Percentiles rank a stretch among this genome's conserved stretches.
Evolutionary conservation across 2,329 filamentous ascomycete species (phyloP).

Genomic region (Meredithiella fracta): DNA sequence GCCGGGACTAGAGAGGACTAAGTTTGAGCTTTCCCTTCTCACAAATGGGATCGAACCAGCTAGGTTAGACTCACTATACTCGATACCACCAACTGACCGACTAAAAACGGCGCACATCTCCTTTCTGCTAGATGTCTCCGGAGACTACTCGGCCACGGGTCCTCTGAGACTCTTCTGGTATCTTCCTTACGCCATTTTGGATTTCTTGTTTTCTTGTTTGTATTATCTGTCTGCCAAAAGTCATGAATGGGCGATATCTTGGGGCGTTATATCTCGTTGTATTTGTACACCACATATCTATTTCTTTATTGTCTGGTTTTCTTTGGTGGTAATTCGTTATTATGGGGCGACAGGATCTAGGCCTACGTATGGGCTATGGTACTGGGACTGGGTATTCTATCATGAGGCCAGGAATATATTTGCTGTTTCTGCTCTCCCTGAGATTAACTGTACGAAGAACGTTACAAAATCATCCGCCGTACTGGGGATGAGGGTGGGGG

Average conservation of each 20-base stretch:
- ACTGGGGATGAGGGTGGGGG: not conserved
- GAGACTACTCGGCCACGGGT: not conserved
- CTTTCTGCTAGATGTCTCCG: not conserved
- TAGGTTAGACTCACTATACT: constrained; percentile 1
- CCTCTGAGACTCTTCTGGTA: not conserved
- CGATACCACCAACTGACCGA: not conserved
- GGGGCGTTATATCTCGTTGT: constrained; percentile 11
- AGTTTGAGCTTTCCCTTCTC: not conserved
- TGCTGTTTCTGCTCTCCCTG: constrained; percentile 3
- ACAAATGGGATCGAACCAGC: not conserved
- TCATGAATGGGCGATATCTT: constrained; percentile 9
- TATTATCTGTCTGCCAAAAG: constrained; percentile 2
- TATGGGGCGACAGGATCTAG: not conserved
- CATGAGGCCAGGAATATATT: constrained; percentile 1
- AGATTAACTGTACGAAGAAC: not conserved
- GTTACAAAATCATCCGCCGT: not conserved
- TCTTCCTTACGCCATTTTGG: not conserved
- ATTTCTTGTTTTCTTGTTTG: constrained; percentile 4
- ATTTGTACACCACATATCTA: constrained; percentile 7
- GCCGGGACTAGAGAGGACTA: constrained; percentile 30
- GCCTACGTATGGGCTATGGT: not conserved
- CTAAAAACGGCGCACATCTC: constrained; percentile 3
- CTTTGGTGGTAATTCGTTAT: not conserved
- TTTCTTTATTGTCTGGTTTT: not conserved
- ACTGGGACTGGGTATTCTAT: not conserved